phyloP scores from a whole-genome alignment of 2,329 filamentous ascomycete genomes.

The Knufia fluminis region DNA sequence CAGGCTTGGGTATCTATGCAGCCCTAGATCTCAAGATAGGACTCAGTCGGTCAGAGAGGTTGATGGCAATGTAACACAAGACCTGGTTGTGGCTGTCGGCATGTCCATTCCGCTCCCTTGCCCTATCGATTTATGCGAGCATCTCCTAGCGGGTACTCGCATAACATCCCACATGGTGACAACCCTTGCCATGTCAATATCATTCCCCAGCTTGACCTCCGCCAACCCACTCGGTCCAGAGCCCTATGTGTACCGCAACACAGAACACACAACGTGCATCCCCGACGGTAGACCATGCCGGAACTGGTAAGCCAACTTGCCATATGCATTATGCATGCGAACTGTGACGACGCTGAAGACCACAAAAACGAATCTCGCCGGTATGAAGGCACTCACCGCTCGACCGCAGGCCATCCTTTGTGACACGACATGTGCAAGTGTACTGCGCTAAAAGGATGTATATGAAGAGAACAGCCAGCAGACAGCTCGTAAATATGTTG shows the following conservation, averaged over 20 bases:
- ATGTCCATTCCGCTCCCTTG: no score
- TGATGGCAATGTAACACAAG: no score
- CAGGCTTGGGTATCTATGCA: no score
- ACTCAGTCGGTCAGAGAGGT: no score
- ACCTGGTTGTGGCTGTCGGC: no score
- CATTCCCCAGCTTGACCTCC: not conserved
- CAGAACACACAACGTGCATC: not conserved
- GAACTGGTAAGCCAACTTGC: not conserved
- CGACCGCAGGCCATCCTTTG: no score
- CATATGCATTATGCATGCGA: not conserved
- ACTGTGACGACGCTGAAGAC: not conserved
- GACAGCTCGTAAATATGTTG: no score
- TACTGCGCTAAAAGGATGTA: no score
- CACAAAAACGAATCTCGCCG: not conserved
- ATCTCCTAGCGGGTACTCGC: not conserved
- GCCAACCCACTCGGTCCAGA: not conserved
- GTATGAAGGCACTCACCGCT: no score
- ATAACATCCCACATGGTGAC: not conserved
- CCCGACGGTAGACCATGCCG: not conserved
- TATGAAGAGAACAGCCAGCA: no score
- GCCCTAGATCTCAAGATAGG: no score
- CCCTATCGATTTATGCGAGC: not conserved
- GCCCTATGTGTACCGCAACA: not conserved
- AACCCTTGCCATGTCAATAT: not conserved
- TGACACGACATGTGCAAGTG: no score